Conservation (phyloP, 169 alveolate species). For the Babesia ovis region DNA sequence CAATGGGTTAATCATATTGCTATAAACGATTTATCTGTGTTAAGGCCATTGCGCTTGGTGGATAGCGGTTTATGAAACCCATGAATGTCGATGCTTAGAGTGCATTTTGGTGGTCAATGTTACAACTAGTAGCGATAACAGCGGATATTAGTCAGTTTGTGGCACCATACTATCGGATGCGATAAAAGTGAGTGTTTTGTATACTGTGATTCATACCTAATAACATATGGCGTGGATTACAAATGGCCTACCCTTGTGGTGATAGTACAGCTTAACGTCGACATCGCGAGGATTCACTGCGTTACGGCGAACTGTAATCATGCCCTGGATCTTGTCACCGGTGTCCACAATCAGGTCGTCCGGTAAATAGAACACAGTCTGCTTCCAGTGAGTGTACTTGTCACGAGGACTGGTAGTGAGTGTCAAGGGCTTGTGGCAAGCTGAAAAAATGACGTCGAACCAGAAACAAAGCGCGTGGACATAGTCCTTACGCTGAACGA, state of each 20-base stretch:
- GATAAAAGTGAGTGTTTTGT: conserved; percentile 56
- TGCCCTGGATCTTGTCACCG: conserved; percentile 77
- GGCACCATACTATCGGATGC: conserved; percentile 35
- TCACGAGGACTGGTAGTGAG: conserved; percentile 87
- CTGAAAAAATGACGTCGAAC: conserved; percentile 89
- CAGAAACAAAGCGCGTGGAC: conserved; percentile 90
- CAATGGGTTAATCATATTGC: too few species aligned
- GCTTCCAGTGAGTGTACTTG: conserved; percentile 91
- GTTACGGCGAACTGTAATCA: conserved; percentile 85
- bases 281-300: conserved; percentile 83
- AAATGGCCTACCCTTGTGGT: conserved; percentile 37
- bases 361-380: conserved; percentile 88
- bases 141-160: background rate
- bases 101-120: too few species aligned
- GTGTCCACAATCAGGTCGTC: conserved; percentile 73
- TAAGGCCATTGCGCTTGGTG: too few species aligned
- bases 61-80: too few species aligned
- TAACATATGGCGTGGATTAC: background rate
- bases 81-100: too few species aligned
- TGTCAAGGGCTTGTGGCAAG: conserved; percentile 86
- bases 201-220: conserved; percentile 9
- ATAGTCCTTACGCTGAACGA: conserved; percentile 80
- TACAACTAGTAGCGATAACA: too few species aligned
- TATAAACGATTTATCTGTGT: too few species aligned
- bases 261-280: conserved; percentile 83